Base-by-base conservation (phyloP, 2,329 filamentous ascomycete genomes). In the Elsinoe ampelina region DNA sequence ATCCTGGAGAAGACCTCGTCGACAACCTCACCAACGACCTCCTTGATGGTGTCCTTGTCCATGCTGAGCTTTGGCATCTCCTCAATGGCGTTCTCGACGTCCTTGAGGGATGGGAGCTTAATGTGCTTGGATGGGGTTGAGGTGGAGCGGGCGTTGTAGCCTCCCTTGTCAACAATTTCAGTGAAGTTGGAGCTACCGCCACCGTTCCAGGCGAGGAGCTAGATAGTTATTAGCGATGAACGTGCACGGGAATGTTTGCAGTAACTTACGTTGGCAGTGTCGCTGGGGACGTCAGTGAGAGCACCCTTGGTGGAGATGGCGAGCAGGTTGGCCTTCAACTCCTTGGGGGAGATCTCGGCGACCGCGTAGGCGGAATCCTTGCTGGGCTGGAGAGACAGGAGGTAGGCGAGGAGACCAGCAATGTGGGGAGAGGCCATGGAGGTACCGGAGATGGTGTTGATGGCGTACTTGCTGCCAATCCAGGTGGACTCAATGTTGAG, bases 381-480 rank as follows among this genome's bases (percentile, higher is more conserved):
- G 63, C 87, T 77, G 50, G 93, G 93, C 77, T 97, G 91, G 58
- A 98, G 89, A 63, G 93, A 98, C 60, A 98, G 85, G 76, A 95
- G 88, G 82, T 98, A 98, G 77, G 93, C 93, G 67, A 97, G 80
- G 62, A 98, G 89, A 82, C 93, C 93, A 70, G 85, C 86, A 71
- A 98, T 87, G 75, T 98, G 93, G 66, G 93, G 93, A 61, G 93
- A 97, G 61, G 93, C 93, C 93, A 98, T 98, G 57, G 93, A 98
- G 64, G 93, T 98, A 73, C 93, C 93, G 41, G 92, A 97, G 78
- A 98, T 98, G 77, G 89, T 96, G 85, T 98, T 98, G 78, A 89
- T 83, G 68, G 93, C 92, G 68, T 92, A 85, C 75, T 93, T 87
- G 83, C 86, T 92, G 71, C 95, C 93, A 67, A 95, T 95, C 93